phyloP scores from a whole-genome alignment of 1,284 basidiomycete species.

The Caloboletus inedulis region DNA sequence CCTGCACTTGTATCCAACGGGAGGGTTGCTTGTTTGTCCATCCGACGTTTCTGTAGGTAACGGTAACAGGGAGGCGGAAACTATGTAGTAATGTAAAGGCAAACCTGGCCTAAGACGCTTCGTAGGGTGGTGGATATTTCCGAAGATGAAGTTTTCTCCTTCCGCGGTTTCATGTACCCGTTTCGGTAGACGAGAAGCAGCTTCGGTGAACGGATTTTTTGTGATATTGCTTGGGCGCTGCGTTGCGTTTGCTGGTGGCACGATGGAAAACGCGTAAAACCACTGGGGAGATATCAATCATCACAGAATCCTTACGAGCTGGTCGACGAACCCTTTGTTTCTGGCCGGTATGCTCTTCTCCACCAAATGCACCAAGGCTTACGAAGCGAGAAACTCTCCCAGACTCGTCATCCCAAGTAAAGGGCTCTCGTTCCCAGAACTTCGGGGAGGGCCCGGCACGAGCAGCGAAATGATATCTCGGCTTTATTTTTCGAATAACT shows the following conservation, averaged over 20 bases:
- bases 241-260: slow-evolving; percentile 38
- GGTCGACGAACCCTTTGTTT: slow-evolving; percentile 71
- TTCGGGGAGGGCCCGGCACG: slow-evolving; percentile 53
- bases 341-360: slow-evolving; percentile 49
- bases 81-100: slow-evolving; percentile 15
- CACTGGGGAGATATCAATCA: slow-evolving; percentile 44
- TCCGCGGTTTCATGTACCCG: slow-evolving; percentile 46
- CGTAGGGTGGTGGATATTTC: slow-evolving; percentile 49
- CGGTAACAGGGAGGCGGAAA: neutral
- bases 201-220: slow-evolving; percentile 65
- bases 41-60: slow-evolving; percentile 23
- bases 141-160: slow-evolving; percentile 68
- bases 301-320: neutral
- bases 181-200: slow-evolving; percentile 44
- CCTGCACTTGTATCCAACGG: slow-evolving; percentile 71
- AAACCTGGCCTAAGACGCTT: slow-evolving; percentile 57
- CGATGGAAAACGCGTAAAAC: slow-evolving; percentile 76
- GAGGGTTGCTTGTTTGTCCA: slow-evolving; percentile 54
- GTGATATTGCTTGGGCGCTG: slow-evolving; percentile 65
- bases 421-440: slow-evolving; percentile 95
- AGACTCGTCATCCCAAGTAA: slow-evolving; percentile 71
- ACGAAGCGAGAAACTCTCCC: slow-evolving; percentile 76
- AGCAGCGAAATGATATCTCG: slow-evolving; percentile 77
- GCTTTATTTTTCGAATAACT: slow-evolving; percentile 60
- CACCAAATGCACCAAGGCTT: slow-evolving; percentile 84